Base-by-base conservation (phyloP, 257 asterid genomes). In the Przewalskia tangutica region DNA sequence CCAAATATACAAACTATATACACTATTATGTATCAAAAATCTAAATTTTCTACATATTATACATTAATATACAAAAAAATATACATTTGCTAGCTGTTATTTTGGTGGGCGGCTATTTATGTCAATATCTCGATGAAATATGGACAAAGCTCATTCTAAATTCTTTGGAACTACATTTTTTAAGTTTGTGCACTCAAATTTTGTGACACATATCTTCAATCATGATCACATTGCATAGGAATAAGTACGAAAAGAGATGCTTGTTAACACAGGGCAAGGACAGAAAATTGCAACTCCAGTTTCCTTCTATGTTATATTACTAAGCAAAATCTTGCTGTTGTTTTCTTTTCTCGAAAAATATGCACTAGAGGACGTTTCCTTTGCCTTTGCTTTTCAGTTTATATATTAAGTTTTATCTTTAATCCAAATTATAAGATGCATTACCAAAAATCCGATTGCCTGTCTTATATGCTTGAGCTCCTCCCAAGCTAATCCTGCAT, bases 361-460 rank as follows among this genome's bases (percentile, higher is more conserved):
- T 46, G 78, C 78, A 71, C 56, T 48, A 10, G 78, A 46, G 36
- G n/a, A 23, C 3, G 42, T 71, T 58, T 71, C 58, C 79, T 71
- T 46, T 71, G 78, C 17, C 40, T 71, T 71, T 46, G 7, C 12
- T 23, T 71, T 46, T 46, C n/a, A 18, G 78, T 71, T 12, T 46
- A 71, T 27, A 70, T 12, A 71, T 46, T 23, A 58, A 46, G 9
- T 46, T 71, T 34, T 46, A 20, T 70, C 56, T 70, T 70, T 70
- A 70, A 42, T 70, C 58, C 58, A 44, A 23, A 71, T 27, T 27
- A 27, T 60, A 40, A 58, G 58, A 81, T 2, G 67, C 68, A 62
- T 77, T 94, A 96, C 99, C 98, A 96, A 91, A 89, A 96, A 96
- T n/a, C 99, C 99, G 34, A 96, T 96, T 65, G 99, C 97, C 85